These are phyloP conservation scores for Pseudogymnoascus sp. DNA, from an alignment of 2,329 filamentous ascomycete species.

Conservation along the genomic window DNA sequence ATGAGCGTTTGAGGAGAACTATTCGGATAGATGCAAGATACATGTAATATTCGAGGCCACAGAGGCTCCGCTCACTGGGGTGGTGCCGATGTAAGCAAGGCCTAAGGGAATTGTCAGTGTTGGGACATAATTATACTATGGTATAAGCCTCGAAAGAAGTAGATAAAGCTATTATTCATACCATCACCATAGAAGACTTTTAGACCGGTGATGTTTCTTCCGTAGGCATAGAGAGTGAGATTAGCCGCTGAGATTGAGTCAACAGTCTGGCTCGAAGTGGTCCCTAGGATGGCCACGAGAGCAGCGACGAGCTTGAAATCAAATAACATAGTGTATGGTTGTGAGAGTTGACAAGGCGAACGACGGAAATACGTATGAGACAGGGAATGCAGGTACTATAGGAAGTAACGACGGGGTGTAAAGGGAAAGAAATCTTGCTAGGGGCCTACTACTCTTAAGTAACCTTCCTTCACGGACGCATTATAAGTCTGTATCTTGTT, in stretches of 20 bases:
- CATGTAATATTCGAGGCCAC: slow-evolving; percentile 26
- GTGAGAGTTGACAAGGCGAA: neutral
- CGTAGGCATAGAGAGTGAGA: slow-evolving; percentile 28
- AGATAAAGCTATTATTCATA: slow-evolving; percentile 15
- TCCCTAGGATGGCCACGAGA: slow-evolving; percentile 10
- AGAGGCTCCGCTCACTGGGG: slow-evolving; percentile 14
- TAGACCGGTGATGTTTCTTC: slow-evolving; percentile 22
- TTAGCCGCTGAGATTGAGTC: neutral
- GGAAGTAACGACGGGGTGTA: neutral
- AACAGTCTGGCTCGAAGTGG: slow-evolving; percentile 7
- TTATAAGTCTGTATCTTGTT: neutral
- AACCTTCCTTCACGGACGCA: neutral
- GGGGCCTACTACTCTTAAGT: neutral
- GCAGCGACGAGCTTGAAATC: neutral
- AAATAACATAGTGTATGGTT: slow-evolving; percentile 13
- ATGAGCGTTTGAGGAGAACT: slow-evolving; percentile 18
- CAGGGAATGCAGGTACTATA: neutral
- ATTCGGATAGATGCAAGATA: slow-evolving; percentile 19
- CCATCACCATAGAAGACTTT: slow-evolving; percentile 29
- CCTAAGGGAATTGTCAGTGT: slow-evolving; percentile 16
- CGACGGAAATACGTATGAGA: neutral
- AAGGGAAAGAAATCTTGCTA: neutral
- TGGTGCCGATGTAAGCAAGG: slow-evolving; percentile 27
- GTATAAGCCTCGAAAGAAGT: neutral
- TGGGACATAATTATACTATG: neutral